Evolutionary conservation across 306 rosid species (phyloP).

Genomic region (Hippophae rhamnoides): DNA sequence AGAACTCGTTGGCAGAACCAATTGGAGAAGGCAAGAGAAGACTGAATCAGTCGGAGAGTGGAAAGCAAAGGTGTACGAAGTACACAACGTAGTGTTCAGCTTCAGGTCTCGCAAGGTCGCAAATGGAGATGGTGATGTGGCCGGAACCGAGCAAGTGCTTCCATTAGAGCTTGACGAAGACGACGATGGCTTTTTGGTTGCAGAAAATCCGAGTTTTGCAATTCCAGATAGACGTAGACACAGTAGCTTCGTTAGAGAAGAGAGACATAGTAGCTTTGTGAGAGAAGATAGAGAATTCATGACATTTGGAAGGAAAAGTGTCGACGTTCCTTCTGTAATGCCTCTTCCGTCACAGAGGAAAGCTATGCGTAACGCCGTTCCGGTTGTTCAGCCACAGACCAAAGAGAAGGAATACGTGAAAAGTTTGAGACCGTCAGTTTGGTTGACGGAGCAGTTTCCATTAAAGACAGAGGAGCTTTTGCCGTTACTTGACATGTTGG

Average conservation of each 20-base stretch:
- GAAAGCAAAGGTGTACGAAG: conserved; percentile 75
- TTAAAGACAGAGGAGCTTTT: conserved; percentile 82
- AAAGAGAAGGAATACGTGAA: conserved; percentile 82
- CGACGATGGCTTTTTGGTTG: conserved; percentile 84
- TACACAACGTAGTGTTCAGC: conserved; percentile 78
- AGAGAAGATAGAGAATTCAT: conserved; percentile 74
- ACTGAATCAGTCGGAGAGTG: conserved; percentile 87
- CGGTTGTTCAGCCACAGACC: conserved; percentile 28
- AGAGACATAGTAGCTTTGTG: conserved; percentile 75
- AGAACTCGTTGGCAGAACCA: conserved; percentile 71
- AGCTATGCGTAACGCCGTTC: conserved; percentile 8
- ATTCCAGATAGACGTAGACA: conserved; percentile 60
- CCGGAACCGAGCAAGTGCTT: conserved; percentile 63
- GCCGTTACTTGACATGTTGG: conserved; percentile 85
- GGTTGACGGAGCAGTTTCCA: conserved; percentile 92
- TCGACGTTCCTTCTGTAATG: conserved; percentile 41
- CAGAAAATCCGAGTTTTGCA: conserved; percentile 69
- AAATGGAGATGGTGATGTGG: conserved; percentile 44
- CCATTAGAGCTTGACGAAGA: conserved; percentile 89
- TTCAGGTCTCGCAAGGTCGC: conserved; percentile 75
- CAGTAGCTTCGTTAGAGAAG: conserved; percentile 76
- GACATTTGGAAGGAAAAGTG: conserved; percentile 65
- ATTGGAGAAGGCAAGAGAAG: conserved; percentile 89
- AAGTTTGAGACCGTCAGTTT: conserved; percentile 76
- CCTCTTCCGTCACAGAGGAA: conserved; percentile 31